Conservation (phyloP, 176 grass and related monocot genomes). For the bread wheat (Triticum aestivum) region IWGSC_CS_RefSeq_v2.1 NC_057812.1:560070382-560070881, state of each 20-base stretch:
- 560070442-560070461: not conserved
- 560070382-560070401: not conserved
- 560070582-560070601: not conserved
- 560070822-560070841: constrained; percentile 72
- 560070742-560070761: not conserved
- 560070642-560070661: not conserved
- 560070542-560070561: not conserved
- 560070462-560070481: not conserved
- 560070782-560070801: constrained; percentile 51
- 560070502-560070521: not conserved
- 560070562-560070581: not conserved
- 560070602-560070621: not conserved
- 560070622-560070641: not conserved
- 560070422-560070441: not conserved
- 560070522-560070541: not conserved
- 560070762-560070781: constrained; percentile 9
- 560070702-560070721: not conserved
- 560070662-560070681: not conserved
- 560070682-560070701: not conserved
- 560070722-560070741: not conserved
- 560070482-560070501: not conserved
- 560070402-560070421: not conserved
- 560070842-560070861: constrained; percentile 82
- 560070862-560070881: constrained; percentile 91
- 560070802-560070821: constrained; percentile 81